Evolutionary conservation across 2,329 filamentous ascomycete genomes (phyloP), one percentile per base, ranked within the genome.

Genomic region (Pestalotiopsis sp.): DNA sequence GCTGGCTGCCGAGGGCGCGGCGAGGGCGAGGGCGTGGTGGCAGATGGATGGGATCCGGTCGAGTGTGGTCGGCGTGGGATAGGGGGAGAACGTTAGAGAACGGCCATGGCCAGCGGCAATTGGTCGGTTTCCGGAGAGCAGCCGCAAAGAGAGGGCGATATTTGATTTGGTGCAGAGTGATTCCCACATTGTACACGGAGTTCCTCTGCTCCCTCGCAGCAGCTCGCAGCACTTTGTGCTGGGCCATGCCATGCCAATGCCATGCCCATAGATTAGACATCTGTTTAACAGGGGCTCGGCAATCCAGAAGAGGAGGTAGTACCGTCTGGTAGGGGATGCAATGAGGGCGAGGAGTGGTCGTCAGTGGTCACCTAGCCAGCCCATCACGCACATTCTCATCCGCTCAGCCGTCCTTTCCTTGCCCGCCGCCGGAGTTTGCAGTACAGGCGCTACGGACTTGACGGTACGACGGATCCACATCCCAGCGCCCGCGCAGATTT

Each of bases 381-480:
- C 25, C 57, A 31, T 6, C 23, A 27, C n/a, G 17, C 57, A 13
- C 57, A 59, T 59, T 36, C 57, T 27, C 17, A 52, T 52, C 45
- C 45, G 45, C 45, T 52, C 45, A 52, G 31, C 59, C 27, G 25
- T 62, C 27, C 59, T n/a, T 36, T n/a, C 36, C 27, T 36, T 62
- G 27, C 59, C 31, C 59, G 59, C 27, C 38, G 63, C 63, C 39
- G 39, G 27, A 66, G 17, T 58, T 41, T n/a, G 25, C 63, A 9
- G 27, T 49, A 41, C 63, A 38, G 63, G 14, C 25, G 23, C 41
- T 49, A 49, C 63, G 63, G 63, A 66, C 41, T 57, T 66, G 20
- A 20, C n/a, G 41, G 63, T 66, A 66, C 63, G 39, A 20, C 23
- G 63, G 63, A 66, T 66, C 63, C 63, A 57, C 63, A 66, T 20